Base-by-base conservation (phyloP, 2,329 filamentous ascomycete species). In the Penicillium paneum region DNA sequence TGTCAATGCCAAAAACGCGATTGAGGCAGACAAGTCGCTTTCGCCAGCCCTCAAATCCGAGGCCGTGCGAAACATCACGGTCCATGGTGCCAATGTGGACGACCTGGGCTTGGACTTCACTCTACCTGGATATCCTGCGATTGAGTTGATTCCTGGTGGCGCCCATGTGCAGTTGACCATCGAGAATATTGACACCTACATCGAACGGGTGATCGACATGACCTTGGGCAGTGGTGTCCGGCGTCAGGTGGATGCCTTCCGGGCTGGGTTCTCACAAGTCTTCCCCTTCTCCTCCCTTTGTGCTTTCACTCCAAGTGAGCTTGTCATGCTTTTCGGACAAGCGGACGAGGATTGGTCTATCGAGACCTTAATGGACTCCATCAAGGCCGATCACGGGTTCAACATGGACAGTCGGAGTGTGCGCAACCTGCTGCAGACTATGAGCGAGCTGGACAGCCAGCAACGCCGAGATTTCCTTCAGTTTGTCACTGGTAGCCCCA, bases 401-500 rank as follows among this genome's bases (percentile, higher is more conserved):
- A 99, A 97, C 66, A 94, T 99, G 84, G 94, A 99, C 71, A 97
- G 93, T 79, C 90, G 88, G 77, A 97, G 89, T 67, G 91, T 99
- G 44, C 91, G 88, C 66, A 97, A 99, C 66, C 73, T 99, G 61
- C 81, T 99, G 17, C 91, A 97, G 67, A 88, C 88, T 10, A 97
- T 99, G 94, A 97, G 91, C 71, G 89, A 95, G 69, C 81, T 97
- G 50, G 83, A 82, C 8, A 75, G 81, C 2, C 74, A 85, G 41
- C 84, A 95, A 70, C 89, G 92, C 56, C 88, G 94, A 40, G 91
- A 97, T 67, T 99, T 99, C 76, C 78, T 99, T 63, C 94, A 99
- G 69, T 99, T 99, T 73, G 94, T 96, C 29, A 97, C 94, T 52
- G 94, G 94, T 63, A 99, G 94, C 71, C 94, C 94, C 52, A 97